phyloP scores from a whole-genome alignment of 352 stramenopile species.

The Phytopythium kandeliae region DNA sequence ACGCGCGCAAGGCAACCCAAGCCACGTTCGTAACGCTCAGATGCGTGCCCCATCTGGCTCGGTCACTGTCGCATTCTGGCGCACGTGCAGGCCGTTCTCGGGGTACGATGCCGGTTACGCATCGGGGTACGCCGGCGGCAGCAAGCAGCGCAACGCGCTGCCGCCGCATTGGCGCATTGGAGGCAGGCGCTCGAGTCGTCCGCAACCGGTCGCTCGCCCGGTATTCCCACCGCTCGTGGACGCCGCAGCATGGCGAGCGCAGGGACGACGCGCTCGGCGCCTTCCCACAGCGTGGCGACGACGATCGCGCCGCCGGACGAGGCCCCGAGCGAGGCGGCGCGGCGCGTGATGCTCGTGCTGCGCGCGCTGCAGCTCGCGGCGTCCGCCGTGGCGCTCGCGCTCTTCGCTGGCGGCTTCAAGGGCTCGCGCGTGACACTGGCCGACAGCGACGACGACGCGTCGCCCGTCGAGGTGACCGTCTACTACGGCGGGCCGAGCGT shows the following conservation, averaged over 20 bases:
- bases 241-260: background rate
- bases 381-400: slow-evolving; percentile 36
- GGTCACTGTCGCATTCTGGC: no score
- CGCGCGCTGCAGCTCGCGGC: slow-evolving; percentile 46
- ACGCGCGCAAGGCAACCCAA: no score
- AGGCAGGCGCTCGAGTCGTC: background rate
- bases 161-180: no score
- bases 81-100: no score
- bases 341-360: slow-evolving; percentile 21
- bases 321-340: background rate
- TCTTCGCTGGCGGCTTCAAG: slow-evolving; percentile 46
- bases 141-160: no score
- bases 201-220: background rate
- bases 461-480: slow-evolving; percentile 31
- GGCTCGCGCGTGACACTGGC: slow-evolving; percentile 18
- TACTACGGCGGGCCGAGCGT: slow-evolving; percentile 51
- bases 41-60: no score
- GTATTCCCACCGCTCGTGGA: background rate
- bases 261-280: background rate
- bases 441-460: slow-evolving; percentile 7
- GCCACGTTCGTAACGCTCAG: no score
- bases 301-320: slow-evolving; percentile 1
- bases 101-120: no score
- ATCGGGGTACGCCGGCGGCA: no score
- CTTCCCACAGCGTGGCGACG: slow-evolving; percentile 2